A percentile compares a stretch with the other conserved stretches of the same genome.
These are phyloP conservation scores for Termitomyces heimii DNA, from an alignment of 768 basidiomycete genomes.

Conservation along the genomic window DNA sequence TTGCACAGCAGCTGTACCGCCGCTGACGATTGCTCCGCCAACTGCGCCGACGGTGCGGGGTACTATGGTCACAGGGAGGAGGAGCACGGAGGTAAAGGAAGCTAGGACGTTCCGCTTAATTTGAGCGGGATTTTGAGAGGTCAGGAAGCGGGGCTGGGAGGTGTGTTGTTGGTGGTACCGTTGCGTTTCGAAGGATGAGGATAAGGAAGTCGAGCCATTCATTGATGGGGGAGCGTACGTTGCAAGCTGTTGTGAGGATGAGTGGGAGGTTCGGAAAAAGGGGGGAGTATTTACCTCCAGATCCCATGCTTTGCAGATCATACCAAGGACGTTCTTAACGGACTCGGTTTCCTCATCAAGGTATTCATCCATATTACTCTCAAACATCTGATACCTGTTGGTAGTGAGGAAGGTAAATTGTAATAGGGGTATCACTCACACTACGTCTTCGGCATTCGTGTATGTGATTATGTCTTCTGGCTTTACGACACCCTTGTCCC, in stretches of 20 bases:
- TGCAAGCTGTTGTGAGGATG: conserved; percentile 4
- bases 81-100: conserved; percentile 83
- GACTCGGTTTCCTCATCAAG: conserved; percentile 89
- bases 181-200: conserved; percentile 3
- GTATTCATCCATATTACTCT: conserved; percentile 96
- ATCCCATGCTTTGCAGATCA: conserved; percentile 79
- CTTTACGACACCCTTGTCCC: background rate
- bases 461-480: conserved; percentile 12
- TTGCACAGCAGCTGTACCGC: conserved; percentile 71
- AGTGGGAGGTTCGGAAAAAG: background rate
- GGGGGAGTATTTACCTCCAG: conserved; percentile 33
- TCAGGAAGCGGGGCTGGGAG: conserved; percentile 58
- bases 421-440: conserved; percentile 42
- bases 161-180: conserved; percentile 10
- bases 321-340: conserved; percentile 67
- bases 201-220: background rate
- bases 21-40: conserved; percentile 62
- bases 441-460: conserved; percentile 66
- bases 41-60: conserved; percentile 73
- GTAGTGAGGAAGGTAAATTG: conserved; percentile 1
- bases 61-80: conserved; percentile 94
- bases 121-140: conserved; percentile 82
- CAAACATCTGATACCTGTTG: conserved; percentile 87
- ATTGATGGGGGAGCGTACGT: conserved; percentile 9
- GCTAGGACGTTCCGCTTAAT: conserved; percentile 91